Evolutionary conservation across 352 stramenopile species (phyloP).

Genomic region (Phytophthora boehmeriae): DNA sequence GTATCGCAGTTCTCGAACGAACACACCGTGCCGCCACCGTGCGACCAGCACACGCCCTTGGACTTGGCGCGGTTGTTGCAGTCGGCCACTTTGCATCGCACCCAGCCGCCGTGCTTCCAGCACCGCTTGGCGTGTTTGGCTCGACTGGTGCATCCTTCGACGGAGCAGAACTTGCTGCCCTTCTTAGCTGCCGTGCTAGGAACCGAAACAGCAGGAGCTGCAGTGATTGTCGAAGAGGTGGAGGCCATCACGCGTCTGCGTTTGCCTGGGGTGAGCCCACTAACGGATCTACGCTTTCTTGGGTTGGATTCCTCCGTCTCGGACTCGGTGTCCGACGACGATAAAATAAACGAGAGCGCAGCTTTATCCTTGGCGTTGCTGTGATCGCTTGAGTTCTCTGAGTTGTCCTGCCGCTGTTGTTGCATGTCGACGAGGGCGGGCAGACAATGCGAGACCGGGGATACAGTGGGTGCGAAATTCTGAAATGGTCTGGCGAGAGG

Average conservation of each 20-base stretch:
- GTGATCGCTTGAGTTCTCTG: constrained; percentile 15
- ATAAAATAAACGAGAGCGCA: constrained; percentile 43
- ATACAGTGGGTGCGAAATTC: constrained; percentile 12
- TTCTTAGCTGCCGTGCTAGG: constrained; percentile 32
- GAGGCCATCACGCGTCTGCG: constrained; percentile 18
- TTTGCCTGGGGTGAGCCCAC: constrained; percentile 22
- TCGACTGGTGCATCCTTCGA: constrained; percentile 50
- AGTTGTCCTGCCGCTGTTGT: constrained; percentile 5
- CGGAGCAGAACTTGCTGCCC: constrained; percentile 62
- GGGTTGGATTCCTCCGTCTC: constrained; percentile 16
- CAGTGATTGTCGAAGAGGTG: neutral
- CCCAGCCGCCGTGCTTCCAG: constrained; percentile 66
- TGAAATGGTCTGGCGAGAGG: constrained; percentile 15
- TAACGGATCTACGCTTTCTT: constrained; percentile 23
- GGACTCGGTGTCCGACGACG: constrained; percentile 33
- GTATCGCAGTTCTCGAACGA: constrained; percentile 52
- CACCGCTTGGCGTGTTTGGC: constrained; percentile 62
- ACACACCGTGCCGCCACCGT: constrained; percentile 61
- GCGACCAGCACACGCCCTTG: constrained; percentile 68
- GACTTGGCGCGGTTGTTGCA: constrained; percentile 75
- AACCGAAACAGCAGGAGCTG: neutral
- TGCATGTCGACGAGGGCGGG: constrained; percentile 29
- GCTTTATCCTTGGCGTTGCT: constrained; percentile 30
- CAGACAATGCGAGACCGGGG: constrained; percentile 13
- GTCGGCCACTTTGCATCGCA: constrained; percentile 60